Base-by-base conservation (phyloP, 140 eudicot genomes). In the Senecio squalidus region DNA sequence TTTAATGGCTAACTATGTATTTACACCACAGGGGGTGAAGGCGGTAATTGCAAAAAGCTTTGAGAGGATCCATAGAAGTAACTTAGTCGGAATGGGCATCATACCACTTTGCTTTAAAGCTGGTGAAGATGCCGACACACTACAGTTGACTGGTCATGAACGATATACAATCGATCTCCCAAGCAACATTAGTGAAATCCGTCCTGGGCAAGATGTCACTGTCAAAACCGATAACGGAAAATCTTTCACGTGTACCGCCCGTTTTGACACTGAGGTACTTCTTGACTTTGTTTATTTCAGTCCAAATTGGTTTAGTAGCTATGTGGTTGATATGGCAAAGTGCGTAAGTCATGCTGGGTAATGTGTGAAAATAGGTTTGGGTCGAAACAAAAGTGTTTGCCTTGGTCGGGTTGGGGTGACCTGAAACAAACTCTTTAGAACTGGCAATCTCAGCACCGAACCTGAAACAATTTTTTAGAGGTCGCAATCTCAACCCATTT, bases 1-100 rank as follows among this genome's bases (percentile, higher is more conserved):
- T 40, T 13, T 49, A 25, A 49, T 8, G 13, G 9, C 53, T 45
- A n/a, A 53, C n/a, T n/a, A n/a, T n/a, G n/a, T 31, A 9, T 15
- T 31, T 39, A 14, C 63, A 14, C 15, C 34, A 66, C 75, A 92
- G 98, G 98, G 98, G 46, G 98, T 92, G 33, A 92, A 92, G 82
- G 98, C 98, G 5, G 98, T 92, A 46, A 92, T 92, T 70, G 96
- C 98, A 17, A 92, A 92, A 66, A 84, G 95, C 68, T 92, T 92
- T 55, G 98, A 92, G 80, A 92, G 96, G 73, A 92, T 92, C 68
- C 98, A 87, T 58, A 80, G 98, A 11, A 92, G 96, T 62, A 92
- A 92, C 71, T 82, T 92, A 66, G 98, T 92, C 6, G 96, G 98
- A 26, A 92, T 92, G 96, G 96, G 98, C 5, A 84, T 92, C 22